Evolutionary conservation across 257 asterid genomes (phyloP).

Genomic region (Leonotis leonurus): DNA sequence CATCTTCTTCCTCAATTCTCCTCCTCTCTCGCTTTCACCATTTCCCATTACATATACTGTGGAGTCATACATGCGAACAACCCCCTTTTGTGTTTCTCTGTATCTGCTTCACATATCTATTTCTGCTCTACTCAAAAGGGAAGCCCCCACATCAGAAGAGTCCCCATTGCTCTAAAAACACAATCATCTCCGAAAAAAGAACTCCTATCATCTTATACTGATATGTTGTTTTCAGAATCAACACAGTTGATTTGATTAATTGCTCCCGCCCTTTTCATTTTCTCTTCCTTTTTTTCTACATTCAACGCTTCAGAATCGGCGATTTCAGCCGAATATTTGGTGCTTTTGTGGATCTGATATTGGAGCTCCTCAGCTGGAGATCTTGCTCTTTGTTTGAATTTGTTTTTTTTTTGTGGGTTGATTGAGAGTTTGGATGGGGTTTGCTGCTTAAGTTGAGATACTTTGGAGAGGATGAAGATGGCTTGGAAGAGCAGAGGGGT

Average conservation of each 20-base stretch:
- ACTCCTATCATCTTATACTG: not conserved
- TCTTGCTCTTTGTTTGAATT: not conserved
- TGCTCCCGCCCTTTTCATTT: constrained; percentile 1
- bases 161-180: not conserved
- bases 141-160: not conserved
- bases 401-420: not conserved
- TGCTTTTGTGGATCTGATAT: constrained; percentile 25
- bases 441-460: constrained; percentile 26
- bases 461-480: constrained; percentile 32
- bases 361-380: constrained; percentile 5
- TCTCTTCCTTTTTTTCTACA: not conserved
- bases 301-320: not conserved
- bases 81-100: not conserved
- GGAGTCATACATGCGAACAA: not conserved
- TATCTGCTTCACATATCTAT: not conserved
- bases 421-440: constrained; percentile 27
- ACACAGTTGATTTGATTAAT: not conserved
- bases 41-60: not conserved
- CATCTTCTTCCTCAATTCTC: constrained; percentile 29
- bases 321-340: constrained; percentile 14
- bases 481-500: constrained; percentile 84
- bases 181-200: not conserved
- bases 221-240: not conserved
- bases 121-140: not conserved
- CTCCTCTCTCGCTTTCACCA: not conserved